A percentile compares a stretch with the other conserved stretches of the same genome.
Evolutionary conservation across 768 basidiomycete genomes (phyloP).

Genomic region (Pulveroboletus sp.): DNA sequence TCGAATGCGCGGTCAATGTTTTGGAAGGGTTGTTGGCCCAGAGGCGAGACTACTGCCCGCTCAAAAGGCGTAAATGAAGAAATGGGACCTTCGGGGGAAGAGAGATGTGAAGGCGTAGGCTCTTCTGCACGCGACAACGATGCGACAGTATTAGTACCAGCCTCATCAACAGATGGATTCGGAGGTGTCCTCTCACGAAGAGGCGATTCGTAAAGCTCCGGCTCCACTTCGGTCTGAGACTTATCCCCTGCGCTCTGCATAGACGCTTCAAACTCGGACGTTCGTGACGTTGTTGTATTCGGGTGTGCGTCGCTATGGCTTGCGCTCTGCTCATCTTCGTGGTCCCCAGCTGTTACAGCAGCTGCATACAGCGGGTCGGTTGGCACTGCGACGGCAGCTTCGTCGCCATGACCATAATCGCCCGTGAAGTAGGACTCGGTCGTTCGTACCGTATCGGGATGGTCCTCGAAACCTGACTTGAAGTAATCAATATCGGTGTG

Average conservation of each 20-base stretch:
- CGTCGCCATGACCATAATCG: conserved; percentile 31
- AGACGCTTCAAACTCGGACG: conserved; percentile 50
- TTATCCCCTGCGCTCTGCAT: conserved; percentile 22
- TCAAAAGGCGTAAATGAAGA: conserved; percentile 21
- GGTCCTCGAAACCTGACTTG: conserved; percentile 26
- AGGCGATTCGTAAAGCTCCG: conserved; percentile 13
- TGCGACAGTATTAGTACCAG: neutral
- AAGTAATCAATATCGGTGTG: conserved; percentile 26
- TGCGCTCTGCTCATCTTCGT: conserved; percentile 27
- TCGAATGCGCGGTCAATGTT: conserved; percentile 33
- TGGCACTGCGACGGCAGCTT: conserved; percentile 10
- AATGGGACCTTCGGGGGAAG: conserved; percentile 9
- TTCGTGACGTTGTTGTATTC: conserved; percentile 15
- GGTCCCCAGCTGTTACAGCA: conserved; percentile 27
- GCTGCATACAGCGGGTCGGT: conserved; percentile 43
- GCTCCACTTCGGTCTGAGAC: conserved; percentile 11
- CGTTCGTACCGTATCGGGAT: conserved; percentile 19
- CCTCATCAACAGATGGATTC: conserved; percentile 32
- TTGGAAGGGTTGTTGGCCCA: conserved; percentile 22
- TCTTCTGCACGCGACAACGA: conserved; percentile 17
- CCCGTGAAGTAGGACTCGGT: conserved; percentile 36
- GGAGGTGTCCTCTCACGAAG: conserved; percentile 29
- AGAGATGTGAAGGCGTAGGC: conserved; percentile 4
- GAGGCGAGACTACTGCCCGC: conserved; percentile 28
- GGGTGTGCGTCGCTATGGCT: conserved; percentile 9